These are phyloP conservation scores for Patellifolia procumbens DNA, from an alignment of 179 eudicot species.

Conservation along the genomic window DNA sequence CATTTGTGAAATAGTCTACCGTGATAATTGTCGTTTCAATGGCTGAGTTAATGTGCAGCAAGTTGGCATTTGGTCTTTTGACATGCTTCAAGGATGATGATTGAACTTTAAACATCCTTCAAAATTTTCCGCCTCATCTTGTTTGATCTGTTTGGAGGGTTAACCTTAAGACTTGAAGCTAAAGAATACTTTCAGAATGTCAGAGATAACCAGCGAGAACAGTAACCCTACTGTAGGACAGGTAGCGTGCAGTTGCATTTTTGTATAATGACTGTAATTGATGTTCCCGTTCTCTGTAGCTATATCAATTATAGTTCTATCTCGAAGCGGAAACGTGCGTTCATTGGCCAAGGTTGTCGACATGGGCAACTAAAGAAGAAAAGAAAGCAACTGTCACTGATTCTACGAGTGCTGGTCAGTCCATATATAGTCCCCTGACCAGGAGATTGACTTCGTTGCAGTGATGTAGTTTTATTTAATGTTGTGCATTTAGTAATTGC, in stretches of 20 bases:
- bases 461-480: neutral
- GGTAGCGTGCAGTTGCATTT: neutral
- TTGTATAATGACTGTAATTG: neutral
- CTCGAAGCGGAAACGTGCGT: neutral
- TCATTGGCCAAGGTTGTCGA: neutral
- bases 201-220: neutral
- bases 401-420: neutral
- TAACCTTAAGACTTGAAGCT: neutral
- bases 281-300: neutral
- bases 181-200: neutral
- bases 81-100: constrained; percentile 1
- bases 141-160: neutral
- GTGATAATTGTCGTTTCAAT: neutral
- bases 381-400: neutral
- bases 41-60: neutral
- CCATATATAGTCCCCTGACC: neutral
- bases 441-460: neutral
- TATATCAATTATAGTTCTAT: neutral
- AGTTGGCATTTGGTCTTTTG: constrained; percentile 7
- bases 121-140: neutral
- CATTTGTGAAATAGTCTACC: constrained; percentile 60
- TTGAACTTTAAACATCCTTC: neutral
- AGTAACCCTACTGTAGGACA: neutral
- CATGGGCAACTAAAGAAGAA: neutral
- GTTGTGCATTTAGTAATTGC: neutral